Conservation (phyloP, 1,284 basidiomycete genomes). For the Tausonia pullulans region DNA sequence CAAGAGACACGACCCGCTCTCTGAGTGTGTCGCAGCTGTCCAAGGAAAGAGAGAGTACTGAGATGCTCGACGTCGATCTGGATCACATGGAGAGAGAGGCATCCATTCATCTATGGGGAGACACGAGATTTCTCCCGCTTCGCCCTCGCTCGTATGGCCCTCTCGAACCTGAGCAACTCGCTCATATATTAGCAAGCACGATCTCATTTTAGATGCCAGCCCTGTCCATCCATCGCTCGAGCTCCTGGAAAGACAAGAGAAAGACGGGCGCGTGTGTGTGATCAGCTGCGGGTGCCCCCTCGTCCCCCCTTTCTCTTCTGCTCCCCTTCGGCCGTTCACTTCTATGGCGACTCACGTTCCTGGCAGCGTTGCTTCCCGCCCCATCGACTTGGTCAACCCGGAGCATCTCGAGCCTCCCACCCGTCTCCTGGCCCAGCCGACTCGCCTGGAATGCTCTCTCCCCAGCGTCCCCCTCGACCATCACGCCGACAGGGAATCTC, state of each 20-base stretch:
- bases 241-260: not conserved
- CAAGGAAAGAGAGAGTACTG: too few relatives aligned
- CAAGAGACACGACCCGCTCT: too few relatives aligned
- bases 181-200: too few relatives aligned
- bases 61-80: too few relatives aligned
- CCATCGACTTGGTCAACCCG: not conserved
- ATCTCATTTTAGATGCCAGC: not conserved
- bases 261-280: not conserved
- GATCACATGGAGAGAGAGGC: too few relatives aligned
- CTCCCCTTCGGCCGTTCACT: not conserved
- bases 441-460: constrained; percentile 2
- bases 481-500: constrained; percentile 19
- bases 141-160: too few relatives aligned
- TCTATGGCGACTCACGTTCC: not conserved
- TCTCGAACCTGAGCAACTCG: too few relatives aligned
- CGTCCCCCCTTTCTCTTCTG: not conserved
- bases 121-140: too few relatives aligned
- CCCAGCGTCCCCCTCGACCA: constrained; percentile 1
- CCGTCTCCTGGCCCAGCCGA: constrained; percentile 4
- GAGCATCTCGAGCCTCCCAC: constrained; percentile 8
- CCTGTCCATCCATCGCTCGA: constrained; percentile 12
- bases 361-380: not conserved
- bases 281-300: not conserved
- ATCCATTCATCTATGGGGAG: too few relatives aligned
- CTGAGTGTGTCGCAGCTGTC: too few relatives aligned